Conservation (phyloP, 1,284 basidiomycete genomes). For the Volvariella surrecta region DNA sequence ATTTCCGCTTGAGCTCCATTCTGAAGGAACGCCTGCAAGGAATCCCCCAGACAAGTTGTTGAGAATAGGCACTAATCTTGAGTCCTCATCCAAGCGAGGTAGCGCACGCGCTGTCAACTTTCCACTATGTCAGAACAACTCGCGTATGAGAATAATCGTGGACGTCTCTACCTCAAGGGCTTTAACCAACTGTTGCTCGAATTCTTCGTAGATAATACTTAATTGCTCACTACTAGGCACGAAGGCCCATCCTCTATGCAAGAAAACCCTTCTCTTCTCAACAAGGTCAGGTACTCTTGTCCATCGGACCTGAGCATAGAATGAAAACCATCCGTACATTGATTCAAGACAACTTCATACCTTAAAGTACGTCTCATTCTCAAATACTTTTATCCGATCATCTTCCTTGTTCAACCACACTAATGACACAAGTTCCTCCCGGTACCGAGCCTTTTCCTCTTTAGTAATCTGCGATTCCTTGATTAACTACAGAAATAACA, state of each 20-base stretch:
- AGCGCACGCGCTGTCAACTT: constrained; percentile 84
- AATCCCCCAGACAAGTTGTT: constrained; percentile 93
- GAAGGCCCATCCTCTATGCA: constrained; percentile 84
- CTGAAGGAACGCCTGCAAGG: constrained; percentile 82
- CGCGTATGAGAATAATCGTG: no score
- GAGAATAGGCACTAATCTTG: constrained; percentile 85
- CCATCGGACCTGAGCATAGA: constrained; percentile 55
- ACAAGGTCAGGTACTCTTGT: constrained; percentile 91
- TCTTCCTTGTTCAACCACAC: no score
- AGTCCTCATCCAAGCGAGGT: constrained; percentile 94
- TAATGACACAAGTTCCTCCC: constrained; percentile 45
- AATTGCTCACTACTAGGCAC: constrained; percentile 80
- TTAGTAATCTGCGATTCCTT: constrained; percentile 40
- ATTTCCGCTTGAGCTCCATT: constrained; percentile 56
- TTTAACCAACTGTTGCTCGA: constrained; percentile 66
- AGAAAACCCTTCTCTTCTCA: constrained; percentile 74
- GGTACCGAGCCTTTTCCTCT: constrained; percentile 49
- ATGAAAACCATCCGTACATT: not conserved
- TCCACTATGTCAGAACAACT: no score
- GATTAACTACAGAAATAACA: not conserved
- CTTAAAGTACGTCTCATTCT: constrained; percentile 62
- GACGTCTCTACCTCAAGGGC: constrained; percentile 64
- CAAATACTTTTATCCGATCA: constrained; percentile 23
- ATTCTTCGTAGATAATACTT: constrained; percentile 87
- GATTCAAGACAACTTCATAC: constrained; percentile 25